phyloP scores from a whole-genome alignment of 768 basidiomycete species.

The Mycena alexandri region DNA sequence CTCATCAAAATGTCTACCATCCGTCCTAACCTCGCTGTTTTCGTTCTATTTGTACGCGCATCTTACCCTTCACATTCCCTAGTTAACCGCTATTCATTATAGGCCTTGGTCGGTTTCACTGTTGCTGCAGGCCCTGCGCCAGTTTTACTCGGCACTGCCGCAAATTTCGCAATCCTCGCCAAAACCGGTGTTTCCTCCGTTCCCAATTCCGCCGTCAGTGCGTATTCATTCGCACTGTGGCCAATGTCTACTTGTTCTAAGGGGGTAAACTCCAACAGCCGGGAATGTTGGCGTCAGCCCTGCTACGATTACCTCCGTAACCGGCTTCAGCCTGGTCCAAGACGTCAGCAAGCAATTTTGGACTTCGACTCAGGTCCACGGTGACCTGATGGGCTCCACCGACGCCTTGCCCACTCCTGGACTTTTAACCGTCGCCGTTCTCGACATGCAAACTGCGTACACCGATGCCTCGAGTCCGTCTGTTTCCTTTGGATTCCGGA shows the following conservation, averaged over 20 bases:
- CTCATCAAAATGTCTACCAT: too few relatives aligned
- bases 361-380: constrained; percentile 23
- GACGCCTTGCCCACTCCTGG: constrained; percentile 17
- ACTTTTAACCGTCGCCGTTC: neutral
- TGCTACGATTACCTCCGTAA: constrained; percentile 5
- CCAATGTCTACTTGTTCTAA: neutral
- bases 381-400: constrained; percentile 4
- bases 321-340: constrained; percentile 23
- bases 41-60: too few relatives aligned
- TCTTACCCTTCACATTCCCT: neutral
- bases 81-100: neutral
- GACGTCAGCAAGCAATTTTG: constrained; percentile 25
- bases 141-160: constrained; percentile 17
- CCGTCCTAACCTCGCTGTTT: too few relatives aligned
- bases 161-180: constrained; percentile 18
- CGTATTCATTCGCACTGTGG: neutral
- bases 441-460: constrained; percentile 19
- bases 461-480: constrained; percentile 16
- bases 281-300: constrained; percentile 23
- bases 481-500: neutral
- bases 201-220: constrained; percentile 15
- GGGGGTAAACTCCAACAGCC: neutral
- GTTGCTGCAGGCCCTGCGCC: constrained; percentile 11
- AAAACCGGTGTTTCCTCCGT: constrained; percentile 10
- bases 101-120: constrained; percentile 1